Base-by-base conservation (phyloP, 1,284 basidiomycete species). In the Apiotrichum sp. region DNA sequence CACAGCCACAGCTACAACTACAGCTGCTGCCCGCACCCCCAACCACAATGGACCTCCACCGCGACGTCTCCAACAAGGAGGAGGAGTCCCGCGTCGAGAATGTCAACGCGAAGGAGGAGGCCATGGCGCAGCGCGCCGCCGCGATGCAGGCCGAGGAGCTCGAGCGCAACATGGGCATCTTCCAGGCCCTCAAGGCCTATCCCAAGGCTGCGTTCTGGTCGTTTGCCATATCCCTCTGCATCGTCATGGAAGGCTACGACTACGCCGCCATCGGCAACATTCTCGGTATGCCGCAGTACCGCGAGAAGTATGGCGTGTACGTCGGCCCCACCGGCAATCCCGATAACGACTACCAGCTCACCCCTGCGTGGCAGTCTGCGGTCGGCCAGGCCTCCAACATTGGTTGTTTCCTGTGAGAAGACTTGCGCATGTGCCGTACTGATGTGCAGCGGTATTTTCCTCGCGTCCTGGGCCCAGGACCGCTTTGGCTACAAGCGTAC, bases 401-500 rank as follows among this genome's bases (percentile, higher is more conserved):
- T 44, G 63, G 64, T n/a, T 52, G 47, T 47, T 54, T 66, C 61
- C 45, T 66, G 61, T 62, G 16, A 44, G 62, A n/a, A n/a, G n/a
- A n/a, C n/a, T n/a, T 63, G 14, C 11, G 6, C 35, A 36, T 36
- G 7, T 36, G 35, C n/a, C n/a, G n/a, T n/a, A n/a, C n/a, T n/a
- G n/a, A n/a, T 11, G 31, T n/a, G 5, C 46, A 63, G 58, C 16
- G 62, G 63, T 31, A 67, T 70, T 42, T 59, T 65, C 47, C 16
- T 59, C 31, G 49, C 59, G 3, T 53, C 57, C 2, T 66, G 52
- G 47, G 48, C 57, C 36, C 62, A 64, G 50, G 61, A 65, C 45
- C 52, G 57, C 39, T 65, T 50, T 40, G 68, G 68, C 3, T 70
- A 70, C 58, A 51, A 55, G 33, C 42, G 56, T 31, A 63, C 62